Evolutionary conservation across 257 asterid genomes (phyloP), one percentile per base, ranked within the genome.

Genomic region (Solanum microdontum): DNA sequence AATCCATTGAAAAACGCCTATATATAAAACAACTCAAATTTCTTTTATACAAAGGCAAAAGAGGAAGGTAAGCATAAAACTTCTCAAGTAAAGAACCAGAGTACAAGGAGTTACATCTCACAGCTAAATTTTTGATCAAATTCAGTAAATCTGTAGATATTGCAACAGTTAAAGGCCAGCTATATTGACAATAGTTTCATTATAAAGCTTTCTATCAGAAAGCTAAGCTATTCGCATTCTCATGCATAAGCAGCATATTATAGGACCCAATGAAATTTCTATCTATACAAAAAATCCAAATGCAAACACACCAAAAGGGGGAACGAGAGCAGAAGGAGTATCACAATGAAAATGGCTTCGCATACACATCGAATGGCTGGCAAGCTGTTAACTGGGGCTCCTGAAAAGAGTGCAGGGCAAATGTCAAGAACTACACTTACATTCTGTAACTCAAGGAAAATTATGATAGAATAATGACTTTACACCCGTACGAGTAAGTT

Each of bases 331-430:
- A 74, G 72, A 2, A 26, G 39, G 39, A 24, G 45, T 51, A 48
- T 97, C 94, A 97, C 85, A 97, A 94, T 66, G 93, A 92, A 90
- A 97, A 97, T n/a, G 98, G 99, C 91, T 95, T 95, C 7, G 96
- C 88, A 90, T 94, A 95, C 62, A 93, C 98, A 79, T 97, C 98
- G 86, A 94, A 95, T 24, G 96, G 93, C 84, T 92, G 91, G 87
- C 93, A 93, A 68, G 99, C 93, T 85, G 98, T 95, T 60, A 97
- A 89, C 72, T 97, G 98, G 5, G 99, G 99, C 89, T 97, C 99
- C 99, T 95, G 98, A 82, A 28, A 62, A 87, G 88, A 86, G 82
- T 39, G 87, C 43, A 88, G 45, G 83, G 68, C 68, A 24, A 80
- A 24, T 28, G 87, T 85, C 62, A 90, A 73, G 21, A 80, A 28